Evolutionary conservation across 495 filamentous ascomycete species (phyloP).

Genomic region (Penicillium egyptiacum): DNA sequence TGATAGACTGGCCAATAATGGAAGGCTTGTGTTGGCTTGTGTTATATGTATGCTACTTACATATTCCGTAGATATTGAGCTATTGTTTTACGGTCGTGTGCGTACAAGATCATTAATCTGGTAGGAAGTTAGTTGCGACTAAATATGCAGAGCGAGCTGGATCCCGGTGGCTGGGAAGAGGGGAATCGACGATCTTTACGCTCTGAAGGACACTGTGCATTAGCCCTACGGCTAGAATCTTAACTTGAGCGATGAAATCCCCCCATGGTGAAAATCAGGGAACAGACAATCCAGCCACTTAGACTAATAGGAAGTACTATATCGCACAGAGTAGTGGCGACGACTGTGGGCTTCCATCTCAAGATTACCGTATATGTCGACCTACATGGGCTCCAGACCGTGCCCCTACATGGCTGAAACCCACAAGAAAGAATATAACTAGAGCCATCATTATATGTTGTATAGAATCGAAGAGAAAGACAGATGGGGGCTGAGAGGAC

Average conservation of each 20-base stretch:
- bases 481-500: background rate
- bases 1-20: background rate
- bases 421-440: background rate
- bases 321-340: background rate
- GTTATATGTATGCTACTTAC: background rate
- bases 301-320: no score
- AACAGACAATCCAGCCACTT: background rate
- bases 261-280: background rate
- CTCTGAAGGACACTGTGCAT: background rate
- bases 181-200: background rate
- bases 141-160: background rate
- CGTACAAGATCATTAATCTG: background rate
- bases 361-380: constrained; percentile 10
- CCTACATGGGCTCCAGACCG: constrained; percentile 12
- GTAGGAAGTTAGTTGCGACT: background rate
- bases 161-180: background rate
- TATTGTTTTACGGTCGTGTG: background rate
- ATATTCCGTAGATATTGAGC: background rate
- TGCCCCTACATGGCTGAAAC: constrained; percentile 13
- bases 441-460: background rate
- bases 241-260: background rate
- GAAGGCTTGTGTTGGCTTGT: background rate
- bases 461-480: background rate
- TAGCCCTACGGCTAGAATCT: constrained; percentile 3
- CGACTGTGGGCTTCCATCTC: constrained; percentile 6